phyloP scores from a whole-genome alignment of 768 basidiomycete genomes.

The Amanita pallidorosea region DNA sequence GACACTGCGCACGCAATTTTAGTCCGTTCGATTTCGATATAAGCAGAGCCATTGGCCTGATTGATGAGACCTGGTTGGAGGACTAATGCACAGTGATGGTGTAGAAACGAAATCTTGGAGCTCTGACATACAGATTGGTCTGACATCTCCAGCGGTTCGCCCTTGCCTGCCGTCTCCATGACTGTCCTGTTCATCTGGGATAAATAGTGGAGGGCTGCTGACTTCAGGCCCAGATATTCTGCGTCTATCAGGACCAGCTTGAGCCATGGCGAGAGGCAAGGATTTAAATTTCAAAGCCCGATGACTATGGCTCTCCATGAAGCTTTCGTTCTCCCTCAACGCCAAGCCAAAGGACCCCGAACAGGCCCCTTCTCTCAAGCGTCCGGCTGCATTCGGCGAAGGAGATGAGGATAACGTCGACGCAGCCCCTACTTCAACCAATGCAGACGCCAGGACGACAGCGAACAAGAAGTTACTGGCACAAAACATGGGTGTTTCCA shows the following conservation, averaged over 20 bases:
- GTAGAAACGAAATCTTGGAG: neutral
- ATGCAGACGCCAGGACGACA: constrained; percentile 24
- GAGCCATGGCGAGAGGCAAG: constrained; percentile 27
- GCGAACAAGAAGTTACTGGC: constrained; percentile 47
- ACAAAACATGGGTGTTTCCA: constrained; percentile 50
- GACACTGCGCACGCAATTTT: constrained; percentile 97
- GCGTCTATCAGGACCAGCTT: constrained; percentile 67
- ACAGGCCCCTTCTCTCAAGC: constrained; percentile 35
- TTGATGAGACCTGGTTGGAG: constrained; percentile 82
- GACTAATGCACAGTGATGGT: constrained; percentile 34
- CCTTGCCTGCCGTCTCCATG: constrained; percentile 32
- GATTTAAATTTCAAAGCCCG: constrained; percentile 22
- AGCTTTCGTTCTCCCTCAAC: constrained; percentile 81
- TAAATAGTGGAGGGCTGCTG: constrained; percentile 57
- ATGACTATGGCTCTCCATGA: constrained; percentile 40
- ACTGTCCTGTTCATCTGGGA: constrained; percentile 20
- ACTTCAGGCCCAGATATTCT: constrained; percentile 88
- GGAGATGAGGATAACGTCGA: constrained; percentile 57
- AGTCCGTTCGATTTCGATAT: constrained; percentile 84
- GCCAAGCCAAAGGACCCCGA: constrained; percentile 42
- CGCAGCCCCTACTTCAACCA: constrained; percentile 31
- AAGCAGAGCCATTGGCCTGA: constrained; percentile 95
- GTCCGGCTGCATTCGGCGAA: constrained; percentile 51
- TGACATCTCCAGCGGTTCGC: constrained; percentile 52
- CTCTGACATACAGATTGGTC: constrained; percentile 68